Evolutionary conservation across 352 stramenopile species (phyloP), one percentile per base, ranked within the genome.

Genomic region (Phytophthora podocarpi): DNA sequence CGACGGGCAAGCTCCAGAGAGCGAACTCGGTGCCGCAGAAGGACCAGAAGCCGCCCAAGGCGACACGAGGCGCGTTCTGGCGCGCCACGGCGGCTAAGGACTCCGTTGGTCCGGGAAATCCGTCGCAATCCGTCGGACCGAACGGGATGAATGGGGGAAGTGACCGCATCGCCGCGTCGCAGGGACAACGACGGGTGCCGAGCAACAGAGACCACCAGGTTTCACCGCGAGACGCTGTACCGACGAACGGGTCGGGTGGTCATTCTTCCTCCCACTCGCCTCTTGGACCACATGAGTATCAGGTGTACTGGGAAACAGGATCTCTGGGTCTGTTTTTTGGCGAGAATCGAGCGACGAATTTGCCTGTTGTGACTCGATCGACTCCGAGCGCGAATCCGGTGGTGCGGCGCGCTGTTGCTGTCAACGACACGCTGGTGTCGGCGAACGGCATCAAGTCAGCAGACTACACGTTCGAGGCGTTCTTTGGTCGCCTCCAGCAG

Each of bases 301-400:
- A 93, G 50, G 86, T 94, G 26, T 79, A 81, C 40, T 96, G 87
- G 87, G 83, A 91, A 37, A 90, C 83, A 0, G 87, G 87, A 0
- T 87, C 83, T 5, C 50, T 96, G 5, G 87, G 87, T n/a, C 31
- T 96, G 21, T 93, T 93, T 54, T 96, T 96, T 62, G 87, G 81
- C 0, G 87, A 96, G 52, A 76, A 96, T 34, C 74, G 76, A 11
- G 34, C 66, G 3, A 90, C 83, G 0, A 87, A 79, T 11, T 70
- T 90, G 12, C 87, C 87, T 0, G 80, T 96, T n/a, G 80, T 96
- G 28, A 96, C 85, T 26, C 72, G 87, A 12, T 85, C 82, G 1
- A 89, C 83, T 36, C 58, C 81, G 1, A 87, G 72, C 15, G 81
- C 85, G 12, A 92, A 89, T 43, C 72, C 80, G 12, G 70, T 89